Conservation (phyloP, 2,329 filamentous ascomycete species). For the Zopfia rhizophila region DNA sequence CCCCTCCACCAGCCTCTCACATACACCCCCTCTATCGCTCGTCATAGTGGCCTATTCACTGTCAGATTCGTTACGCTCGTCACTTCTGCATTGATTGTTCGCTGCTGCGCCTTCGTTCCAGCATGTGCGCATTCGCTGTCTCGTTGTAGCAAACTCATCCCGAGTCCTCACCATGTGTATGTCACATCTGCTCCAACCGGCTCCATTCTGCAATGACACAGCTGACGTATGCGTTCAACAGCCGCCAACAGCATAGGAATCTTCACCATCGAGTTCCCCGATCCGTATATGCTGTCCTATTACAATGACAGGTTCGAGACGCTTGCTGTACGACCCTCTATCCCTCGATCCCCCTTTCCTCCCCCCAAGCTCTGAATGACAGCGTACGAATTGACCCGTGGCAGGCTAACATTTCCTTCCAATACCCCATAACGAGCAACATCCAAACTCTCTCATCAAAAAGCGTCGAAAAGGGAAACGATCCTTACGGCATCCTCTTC, state of each 20-base stretch:
- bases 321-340: slow-evolving; percentile 26
- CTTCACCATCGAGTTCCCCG: slow-evolving; percentile 50
- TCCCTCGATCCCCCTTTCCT: background rate
- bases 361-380: slow-evolving; percentile 4
- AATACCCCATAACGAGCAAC: slow-evolving; percentile 59
- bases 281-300: slow-evolving; percentile 39
- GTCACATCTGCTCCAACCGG: slow-evolving; percentile 32
- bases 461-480: slow-evolving; percentile 68
- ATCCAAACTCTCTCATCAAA: slow-evolving; percentile 81
- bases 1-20: slow-evolving; percentile 34
- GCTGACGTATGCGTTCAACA: slow-evolving; percentile 31
- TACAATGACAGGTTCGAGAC: slow-evolving; percentile 45
- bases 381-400: background rate
- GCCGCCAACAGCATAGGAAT: slow-evolving; percentile 47
- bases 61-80: background rate
- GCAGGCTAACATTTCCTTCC: slow-evolving; percentile 44
- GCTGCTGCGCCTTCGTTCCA: slow-evolving; percentile 13
- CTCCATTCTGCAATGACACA: slow-evolving; percentile 1
- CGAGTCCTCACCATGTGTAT: slow-evolving; percentile 51
- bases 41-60: slow-evolving; percentile 5
- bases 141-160: slow-evolving; percentile 26
- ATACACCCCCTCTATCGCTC: slow-evolving; percentile 10
- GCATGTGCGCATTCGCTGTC: slow-evolving; percentile 28
- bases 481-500: slow-evolving; percentile 83
- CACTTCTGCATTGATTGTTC: background rate